These are phyloP conservation scores for Xerocomus alliaceus DNA, from an alignment of 1,284 basidiomycete genomes.

Conservation along the genomic window DNA sequence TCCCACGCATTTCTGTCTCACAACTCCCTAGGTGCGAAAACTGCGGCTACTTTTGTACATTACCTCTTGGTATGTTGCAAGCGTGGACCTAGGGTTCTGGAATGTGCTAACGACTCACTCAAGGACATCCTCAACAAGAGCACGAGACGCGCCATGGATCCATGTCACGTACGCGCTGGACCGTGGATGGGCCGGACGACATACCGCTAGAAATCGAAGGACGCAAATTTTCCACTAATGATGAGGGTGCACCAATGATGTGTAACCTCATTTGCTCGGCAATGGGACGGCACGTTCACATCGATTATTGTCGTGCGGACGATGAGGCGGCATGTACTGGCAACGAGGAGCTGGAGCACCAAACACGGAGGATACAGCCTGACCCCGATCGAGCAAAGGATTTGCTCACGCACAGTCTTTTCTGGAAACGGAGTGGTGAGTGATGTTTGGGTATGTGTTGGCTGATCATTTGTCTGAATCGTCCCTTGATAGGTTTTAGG, in stretches of 20 bases:
- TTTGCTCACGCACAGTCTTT: constrained; percentile 58
- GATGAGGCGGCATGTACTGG: constrained; percentile 47
- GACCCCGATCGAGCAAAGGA: constrained; percentile 57
- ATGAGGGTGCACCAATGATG: constrained; percentile 70
- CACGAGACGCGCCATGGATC: constrained; percentile 71
- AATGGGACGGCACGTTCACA: constrained; percentile 61
- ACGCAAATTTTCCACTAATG: constrained; percentile 59
- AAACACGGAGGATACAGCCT: constrained; percentile 50
- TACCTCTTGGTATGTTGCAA: constrained; percentile 54
- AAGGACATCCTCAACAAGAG: constrained; percentile 64
- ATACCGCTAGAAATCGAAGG: constrained; percentile 58
- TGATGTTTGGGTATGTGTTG: background rate
- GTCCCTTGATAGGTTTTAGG: constrained; percentile 33
- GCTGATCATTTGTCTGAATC: background rate
- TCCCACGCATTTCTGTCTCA: background rate
- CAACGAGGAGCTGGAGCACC: constrained; percentile 55
- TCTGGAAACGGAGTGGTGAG: constrained; percentile 62
- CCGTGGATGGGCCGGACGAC: constrained; percentile 57
- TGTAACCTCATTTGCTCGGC: constrained; percentile 62
- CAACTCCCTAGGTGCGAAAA: constrained; percentile 52
- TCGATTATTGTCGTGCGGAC: constrained; percentile 60
- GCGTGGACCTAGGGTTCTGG: background rate
- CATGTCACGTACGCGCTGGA: constrained; percentile 64
- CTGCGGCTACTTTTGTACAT: constrained; percentile 65
- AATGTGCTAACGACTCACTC: background rate